These are phyloP conservation scores for Drechslerella dactyloides DNA, from an alignment of 2,329 filamentous ascomycete species.

Conservation along the genomic window DNA sequence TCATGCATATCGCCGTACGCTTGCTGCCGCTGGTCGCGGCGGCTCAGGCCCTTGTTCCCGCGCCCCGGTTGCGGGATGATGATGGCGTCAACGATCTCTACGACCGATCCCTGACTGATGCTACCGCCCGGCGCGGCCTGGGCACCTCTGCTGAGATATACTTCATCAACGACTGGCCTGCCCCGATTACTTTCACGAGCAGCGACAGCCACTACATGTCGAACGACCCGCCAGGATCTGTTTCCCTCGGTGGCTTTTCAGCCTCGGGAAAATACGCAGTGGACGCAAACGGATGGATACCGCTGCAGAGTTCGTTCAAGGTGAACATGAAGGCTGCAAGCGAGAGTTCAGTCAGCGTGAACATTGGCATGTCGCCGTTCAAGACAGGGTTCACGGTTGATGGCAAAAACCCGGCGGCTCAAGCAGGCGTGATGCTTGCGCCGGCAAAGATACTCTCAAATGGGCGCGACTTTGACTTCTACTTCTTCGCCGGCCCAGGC, in stretches of 20 bases:
- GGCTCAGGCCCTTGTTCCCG: slow-evolving; percentile 23
- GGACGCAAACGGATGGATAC: slow-evolving; percentile 43
- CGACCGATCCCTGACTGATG: slow-evolving; percentile 5
- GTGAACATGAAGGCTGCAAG: slow-evolving; percentile 12
- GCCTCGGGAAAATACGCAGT: slow-evolving; percentile 20
- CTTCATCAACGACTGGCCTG: slow-evolving; percentile 41
- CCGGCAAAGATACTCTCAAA: slow-evolving; percentile 34
- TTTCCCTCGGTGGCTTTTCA: slow-evolving; percentile 11
- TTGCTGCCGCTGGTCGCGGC: slow-evolving; percentile 8
- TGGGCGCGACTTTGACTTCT: slow-evolving; percentile 41
- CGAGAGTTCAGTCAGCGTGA: slow-evolving; percentile 17
- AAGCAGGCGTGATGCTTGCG: slow-evolving; percentile 33
- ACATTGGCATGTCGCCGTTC: slow-evolving; percentile 36
- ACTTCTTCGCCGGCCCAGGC: slow-evolving; percentile 39
- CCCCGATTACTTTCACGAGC: slow-evolving; percentile 10
- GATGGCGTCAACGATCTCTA: slow-evolving; percentile 12
- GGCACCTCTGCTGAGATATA: slow-evolving; percentile 47
- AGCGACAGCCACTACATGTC: slow-evolving; percentile 26
- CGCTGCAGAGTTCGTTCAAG: slow-evolving; percentile 29
- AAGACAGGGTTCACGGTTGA: slow-evolving; percentile 20
- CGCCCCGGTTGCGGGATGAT: slow-evolving; percentile 11
- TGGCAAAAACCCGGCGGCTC: slow-evolving; percentile 10
- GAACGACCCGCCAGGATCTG: slow-evolving; percentile 14
- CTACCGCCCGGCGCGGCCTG: slow-evolving; percentile 17
- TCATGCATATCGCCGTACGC: slow-evolving; percentile 11